Evolutionary conservation across 805 yeast species (phyloP), one percentile per base, ranked within the genome.

Genomic region (Teunomyces stri): DNA sequence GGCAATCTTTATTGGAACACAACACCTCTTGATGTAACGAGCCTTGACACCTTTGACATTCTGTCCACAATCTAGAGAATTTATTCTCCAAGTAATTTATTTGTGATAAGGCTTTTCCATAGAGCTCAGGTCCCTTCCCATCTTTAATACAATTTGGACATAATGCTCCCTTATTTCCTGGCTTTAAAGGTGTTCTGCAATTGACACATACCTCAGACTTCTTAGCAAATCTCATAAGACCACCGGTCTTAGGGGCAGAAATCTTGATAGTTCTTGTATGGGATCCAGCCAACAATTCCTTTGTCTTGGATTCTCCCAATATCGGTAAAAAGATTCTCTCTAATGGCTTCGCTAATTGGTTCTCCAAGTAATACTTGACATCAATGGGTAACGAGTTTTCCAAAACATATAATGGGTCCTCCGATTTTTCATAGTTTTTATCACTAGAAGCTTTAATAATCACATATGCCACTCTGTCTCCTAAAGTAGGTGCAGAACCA

Each of bases 391-490:
- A 69, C 16, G 94, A 89, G 65, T 94, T 85, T 56, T 94, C 98
- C 61, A 94, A 73, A 1, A 91, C 99, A 56, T 81, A 94, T 28
- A 92, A 69, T 1, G 99, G 99, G 61, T 94, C 99, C 66, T 94
- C 99, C 1, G 97, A 91, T 66, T 94, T 90, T 56, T 92, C 96
- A 66, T 91, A 95, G 52, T 91, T 86, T 62, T 89, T 91, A 48
- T 89, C 87, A 4, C 89, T 85, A 0, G 92, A 83, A 44, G 67
- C 70, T 59, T 82, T 81, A 55, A 88, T 85, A 49, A 94, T 91
- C 30, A 94, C 99, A 62, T 92, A 94, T 5, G 98, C 98, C 28
- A 94, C 98, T 69, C 99, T 87, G 64, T 94, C 99, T 48, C 99
- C 99, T 42, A 94, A 78, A 10, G 89, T 83, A 3, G 99, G 99